Evolutionary conservation across 306 rosid species (phyloP).

Genomic region (Acacia confusa): DNA sequence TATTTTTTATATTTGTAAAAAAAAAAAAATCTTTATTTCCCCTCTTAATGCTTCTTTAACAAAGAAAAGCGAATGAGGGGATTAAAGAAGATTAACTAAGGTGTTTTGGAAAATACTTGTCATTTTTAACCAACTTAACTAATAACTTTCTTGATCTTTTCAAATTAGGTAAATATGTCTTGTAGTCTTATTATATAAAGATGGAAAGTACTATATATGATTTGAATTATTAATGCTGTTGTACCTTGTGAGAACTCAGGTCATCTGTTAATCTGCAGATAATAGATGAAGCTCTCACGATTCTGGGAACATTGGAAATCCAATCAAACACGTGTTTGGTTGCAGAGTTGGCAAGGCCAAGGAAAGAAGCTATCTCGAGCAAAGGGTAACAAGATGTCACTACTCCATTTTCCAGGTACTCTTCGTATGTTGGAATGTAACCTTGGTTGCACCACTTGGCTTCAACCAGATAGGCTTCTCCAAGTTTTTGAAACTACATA

Average conservation of each 20-base stretch:
- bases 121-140: no score
- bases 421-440: not conserved
- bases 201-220: no score
- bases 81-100: no score
- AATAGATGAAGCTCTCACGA: slow-evolving; percentile 20
- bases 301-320: slow-evolving; percentile 31
- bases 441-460: slow-evolving; percentile 1
- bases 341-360: not conserved
- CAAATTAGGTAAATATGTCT: no score
- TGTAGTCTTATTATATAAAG: no score
- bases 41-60: no score
- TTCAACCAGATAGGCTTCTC: not conserved
- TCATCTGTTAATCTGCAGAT: slow-evolving; percentile 35
- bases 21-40: fast-evolving
- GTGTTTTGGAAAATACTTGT: no score
- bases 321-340: slow-evolving; percentile 34
- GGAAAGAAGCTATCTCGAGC: not conserved
- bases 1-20: no score
- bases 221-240: not conserved
- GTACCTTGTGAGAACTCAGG: slow-evolving; percentile 39
- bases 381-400: not conserved
- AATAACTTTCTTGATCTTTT: no score
- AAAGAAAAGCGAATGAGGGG: no score
- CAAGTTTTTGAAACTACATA: not conserved
- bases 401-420: not conserved